Percentiles rank a stretch among this genome's conserved stretches.
These are phyloP conservation scores for Plasmopara muralis DNA, from an alignment of 352 stramenopile genomes.

Conservation along the genomic window DNA sequence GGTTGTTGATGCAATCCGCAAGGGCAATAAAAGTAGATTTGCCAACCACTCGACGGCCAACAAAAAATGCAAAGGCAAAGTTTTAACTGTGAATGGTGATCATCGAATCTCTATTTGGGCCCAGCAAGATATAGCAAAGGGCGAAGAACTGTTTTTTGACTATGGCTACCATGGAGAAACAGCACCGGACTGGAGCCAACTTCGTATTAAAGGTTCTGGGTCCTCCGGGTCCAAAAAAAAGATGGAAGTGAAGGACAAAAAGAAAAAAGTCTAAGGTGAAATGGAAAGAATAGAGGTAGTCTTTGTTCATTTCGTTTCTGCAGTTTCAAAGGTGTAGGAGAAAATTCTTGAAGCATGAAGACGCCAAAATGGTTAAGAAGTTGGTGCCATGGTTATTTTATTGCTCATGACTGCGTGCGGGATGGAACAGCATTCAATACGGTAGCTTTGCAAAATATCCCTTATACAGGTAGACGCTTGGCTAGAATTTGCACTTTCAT, in stretches of 20 bases:
- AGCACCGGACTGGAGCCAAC: conserved; percentile 57
- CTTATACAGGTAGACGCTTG: too few species aligned
- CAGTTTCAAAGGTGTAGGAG: too few species aligned
- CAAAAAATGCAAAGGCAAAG: conserved; percentile 79
- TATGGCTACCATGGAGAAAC: conserved; percentile 60
- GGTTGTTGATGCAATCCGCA: conserved; percentile 86
- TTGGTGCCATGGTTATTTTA: too few species aligned
- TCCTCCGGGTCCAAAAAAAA: not conserved
- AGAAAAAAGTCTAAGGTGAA: conserved; percentile 18
- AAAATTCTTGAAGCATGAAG: too few species aligned
- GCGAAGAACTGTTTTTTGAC: conserved; percentile 70
- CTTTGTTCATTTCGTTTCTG: too few species aligned
- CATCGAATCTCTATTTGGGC: conserved; percentile 91
- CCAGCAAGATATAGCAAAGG: conserved; percentile 75
- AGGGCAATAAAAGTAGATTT: conserved; percentile 92
- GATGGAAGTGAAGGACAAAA: conserved; percentile 6
- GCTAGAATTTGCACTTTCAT: too few species aligned
- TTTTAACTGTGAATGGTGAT: conserved; percentile 78
- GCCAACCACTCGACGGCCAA: conserved; percentile 63
- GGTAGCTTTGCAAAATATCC: too few species aligned
- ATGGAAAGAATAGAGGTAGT: not conserved
- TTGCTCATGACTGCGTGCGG: too few species aligned
- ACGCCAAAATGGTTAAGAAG: too few species aligned
- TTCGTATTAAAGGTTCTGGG: conserved; percentile 35
- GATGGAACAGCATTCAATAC: too few species aligned